Evolutionary conservation across 2,329 filamentous ascomycete genomes (phyloP).

Genomic region (Fusarium sacchari): DNA sequence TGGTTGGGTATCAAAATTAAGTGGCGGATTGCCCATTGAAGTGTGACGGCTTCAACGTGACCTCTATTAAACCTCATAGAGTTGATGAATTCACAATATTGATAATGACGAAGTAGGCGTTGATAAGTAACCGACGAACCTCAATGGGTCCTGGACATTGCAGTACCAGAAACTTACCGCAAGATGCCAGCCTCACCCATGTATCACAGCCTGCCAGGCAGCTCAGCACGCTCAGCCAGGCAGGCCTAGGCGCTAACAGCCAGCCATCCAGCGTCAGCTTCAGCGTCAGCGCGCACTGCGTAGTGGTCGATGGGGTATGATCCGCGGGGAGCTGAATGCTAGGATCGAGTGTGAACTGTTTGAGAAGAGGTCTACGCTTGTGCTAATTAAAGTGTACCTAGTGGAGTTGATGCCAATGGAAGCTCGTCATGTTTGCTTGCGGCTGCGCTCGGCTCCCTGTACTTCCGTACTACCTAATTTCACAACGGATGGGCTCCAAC

Average conservation of each 20-base stretch:
- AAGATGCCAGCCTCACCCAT: constrained; percentile 7
- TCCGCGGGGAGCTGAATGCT: constrained; percentile 20
- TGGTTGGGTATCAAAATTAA: background rate
- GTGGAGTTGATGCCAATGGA: constrained; percentile 7
- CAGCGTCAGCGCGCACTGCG: constrained; percentile 32
- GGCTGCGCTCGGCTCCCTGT: constrained; percentile 27
- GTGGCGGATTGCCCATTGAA: background rate
- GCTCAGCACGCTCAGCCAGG: constrained; percentile 8
- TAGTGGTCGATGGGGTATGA: constrained; percentile 28
- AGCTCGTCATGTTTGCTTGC: constrained; percentile 13
- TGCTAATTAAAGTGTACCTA: constrained; percentile 26
- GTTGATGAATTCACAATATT: background rate
- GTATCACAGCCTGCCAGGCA: background rate
- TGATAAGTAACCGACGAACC: background rate
- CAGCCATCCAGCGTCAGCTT: constrained; percentile 31
- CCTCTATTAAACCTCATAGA: background rate
- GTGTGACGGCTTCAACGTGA: background rate
- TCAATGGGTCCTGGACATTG: constrained; percentile 2
- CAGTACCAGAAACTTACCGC: constrained; percentile 13
- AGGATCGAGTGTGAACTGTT: constrained; percentile 8
- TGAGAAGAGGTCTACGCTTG: constrained; percentile 3
- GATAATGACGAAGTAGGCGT: constrained; percentile 7
- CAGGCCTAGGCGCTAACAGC: constrained; percentile 28
- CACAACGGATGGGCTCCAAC: background rate
- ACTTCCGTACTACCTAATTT: constrained; percentile 12